Base-by-base conservation (phyloP, 2,329 filamentous ascomycete genomes). In the Trichoderma polysporum region DNA sequence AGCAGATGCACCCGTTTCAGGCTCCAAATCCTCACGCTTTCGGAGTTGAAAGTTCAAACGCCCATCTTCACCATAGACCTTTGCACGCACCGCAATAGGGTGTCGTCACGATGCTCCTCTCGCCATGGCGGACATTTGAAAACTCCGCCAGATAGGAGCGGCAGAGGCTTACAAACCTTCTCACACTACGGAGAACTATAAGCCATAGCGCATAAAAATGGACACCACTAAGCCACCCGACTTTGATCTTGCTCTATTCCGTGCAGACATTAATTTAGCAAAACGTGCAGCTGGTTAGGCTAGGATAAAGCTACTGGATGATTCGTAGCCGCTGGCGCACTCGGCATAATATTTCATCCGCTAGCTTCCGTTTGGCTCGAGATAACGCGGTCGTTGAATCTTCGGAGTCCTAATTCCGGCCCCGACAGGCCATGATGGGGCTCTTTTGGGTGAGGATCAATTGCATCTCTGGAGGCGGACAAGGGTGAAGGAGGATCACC, bases 261-360 rank as follows among this genome's bases (percentile, higher is more conserved):
- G n/a, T 31, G 15, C 15, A 50, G 47, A 41, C 13, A n/a, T 27
- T 8, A 15, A 15, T 56, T 13, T 17, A 39, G 53, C 7, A 57
- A 15, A 35, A n/a, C 15, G 33, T 33, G 35, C 19, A 10, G 54
- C 35, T 39, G 52, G 47, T 22, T n/a, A 53, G 47, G n/a, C 33
- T 27, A 35, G 29, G n/a, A 31, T 63, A 39, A 29, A 50, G 39
- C 27, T 25, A 52, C 31, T 60, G 41, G 29, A 33, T 15, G 47
- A 1, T 7, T 31, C 31, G n/a, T 8, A 41, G 33, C 15, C 7
- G 59, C 47, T 54, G 47, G 52, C 59, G 47, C 49, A 54, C 47
- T 63, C 59, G 59, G 59, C 22, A 2, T 39, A 53, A 63, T 53
- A 63, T 63, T 63, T 63, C 47, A 63, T 54, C 59, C 59, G 59